Percentiles rank a stretch among this genome's conserved stretches.
Evolutionary conservation across 805 yeast species (phyloP).

Genomic region (Ogataea henricii): DNA sequence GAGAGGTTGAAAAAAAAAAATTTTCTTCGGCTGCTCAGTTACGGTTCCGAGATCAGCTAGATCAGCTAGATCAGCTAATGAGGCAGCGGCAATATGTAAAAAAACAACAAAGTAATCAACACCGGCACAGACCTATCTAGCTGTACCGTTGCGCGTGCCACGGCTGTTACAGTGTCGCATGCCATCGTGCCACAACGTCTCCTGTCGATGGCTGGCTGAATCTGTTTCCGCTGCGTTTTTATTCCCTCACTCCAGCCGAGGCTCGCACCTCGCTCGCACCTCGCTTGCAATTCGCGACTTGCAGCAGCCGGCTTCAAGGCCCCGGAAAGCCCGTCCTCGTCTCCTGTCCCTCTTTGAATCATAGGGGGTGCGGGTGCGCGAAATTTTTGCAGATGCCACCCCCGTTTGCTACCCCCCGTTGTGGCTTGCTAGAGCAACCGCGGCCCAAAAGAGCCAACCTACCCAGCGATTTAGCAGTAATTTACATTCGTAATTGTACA

Average conservation of each 20-base stretch:
- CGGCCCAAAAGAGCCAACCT: too few species aligned
- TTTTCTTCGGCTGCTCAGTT: not conserved
- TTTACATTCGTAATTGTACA: not conserved
- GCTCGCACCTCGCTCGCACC: not conserved
- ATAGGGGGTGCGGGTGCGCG: slow-evolving; percentile 5
- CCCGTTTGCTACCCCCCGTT: not conserved
- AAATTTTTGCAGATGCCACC: not conserved
- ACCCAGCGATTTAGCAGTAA: too few species aligned
- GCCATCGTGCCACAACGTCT: not conserved
- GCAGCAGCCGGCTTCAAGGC: not conserved
- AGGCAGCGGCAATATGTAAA: slow-evolving; percentile 3
- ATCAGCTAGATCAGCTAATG: slow-evolving; percentile 6
- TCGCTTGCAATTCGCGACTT: not conserved
- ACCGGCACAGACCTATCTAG: not conserved
- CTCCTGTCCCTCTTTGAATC: slow-evolving; percentile 6
- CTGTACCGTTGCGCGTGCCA: not conserved
- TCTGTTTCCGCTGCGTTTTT: not conserved
- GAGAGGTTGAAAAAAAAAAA: not conserved
- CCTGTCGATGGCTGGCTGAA: slow-evolving; percentile 1
- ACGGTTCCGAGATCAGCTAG: slow-evolving; percentile 5
- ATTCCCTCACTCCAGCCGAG: slow-evolving; percentile 4
- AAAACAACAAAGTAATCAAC: not conserved
- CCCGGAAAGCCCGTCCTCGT: slow-evolving; percentile 4
- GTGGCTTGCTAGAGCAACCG: not conserved
- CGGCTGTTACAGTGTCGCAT: not conserved